Evolutionary conservation across 441 rosid genomes (phyloP).

Genomic region (Gossypium schwendimanii): DNA sequence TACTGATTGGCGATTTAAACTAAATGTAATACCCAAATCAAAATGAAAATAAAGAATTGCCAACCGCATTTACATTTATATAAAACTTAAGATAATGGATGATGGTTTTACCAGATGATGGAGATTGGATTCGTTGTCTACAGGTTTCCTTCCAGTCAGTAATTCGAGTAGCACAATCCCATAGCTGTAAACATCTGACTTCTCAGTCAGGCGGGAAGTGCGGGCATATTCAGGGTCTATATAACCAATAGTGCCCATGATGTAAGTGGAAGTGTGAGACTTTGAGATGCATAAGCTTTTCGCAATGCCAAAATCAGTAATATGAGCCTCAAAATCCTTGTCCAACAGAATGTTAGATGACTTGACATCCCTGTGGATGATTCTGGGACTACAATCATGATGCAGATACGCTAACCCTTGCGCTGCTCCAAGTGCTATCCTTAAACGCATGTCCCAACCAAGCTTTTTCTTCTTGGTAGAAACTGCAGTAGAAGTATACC

Average conservation of each 20-base stretch:
- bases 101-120: slow-evolving; percentile 63
- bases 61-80: not conserved
- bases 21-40: not conserved
- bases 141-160: slow-evolving; percentile 88
- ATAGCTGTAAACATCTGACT: slow-evolving; percentile 85
- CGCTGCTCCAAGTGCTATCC: slow-evolving; percentile 87
- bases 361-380: slow-evolving; percentile 91
- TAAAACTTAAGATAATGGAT: not conserved
- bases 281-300: slow-evolving; percentile 76
- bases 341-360: slow-evolving; percentile 83
- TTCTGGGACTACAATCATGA: slow-evolving; percentile 93
- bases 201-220: slow-evolving; percentile 86
- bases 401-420: slow-evolving; percentile 90
- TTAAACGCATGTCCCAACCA: slow-evolving; percentile 75
- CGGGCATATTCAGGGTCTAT: slow-evolving; percentile 97
- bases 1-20: not conserved
- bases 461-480: slow-evolving; percentile 73
- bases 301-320: slow-evolving; percentile 96
- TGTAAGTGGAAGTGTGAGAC: slow-evolving; percentile 75
- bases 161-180: slow-evolving; percentile 87
- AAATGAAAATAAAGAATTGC: not conserved
- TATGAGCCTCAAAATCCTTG: slow-evolving; percentile 84
- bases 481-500: slow-evolving; percentile 35
- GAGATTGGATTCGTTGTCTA: slow-evolving; percentile 85
- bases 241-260: slow-evolving; percentile 95